phyloP scores from a whole-genome alignment of 1,139 yeast species.

The Yamadazyma friedrichii region DNA sequence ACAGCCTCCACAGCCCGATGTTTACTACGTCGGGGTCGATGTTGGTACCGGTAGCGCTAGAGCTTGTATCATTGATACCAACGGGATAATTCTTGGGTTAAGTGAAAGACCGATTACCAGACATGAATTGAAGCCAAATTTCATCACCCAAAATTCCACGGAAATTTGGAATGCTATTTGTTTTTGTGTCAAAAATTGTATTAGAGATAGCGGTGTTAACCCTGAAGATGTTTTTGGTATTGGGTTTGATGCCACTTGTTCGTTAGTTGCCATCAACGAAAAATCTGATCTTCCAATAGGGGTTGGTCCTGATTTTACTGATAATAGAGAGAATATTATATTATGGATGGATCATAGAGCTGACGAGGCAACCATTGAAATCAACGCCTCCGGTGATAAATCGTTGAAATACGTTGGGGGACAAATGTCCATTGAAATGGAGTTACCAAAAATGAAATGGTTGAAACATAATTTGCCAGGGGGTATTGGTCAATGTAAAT shows the following conservation, averaged over 20 bases:
- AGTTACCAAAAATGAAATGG: conserved; percentile 96
- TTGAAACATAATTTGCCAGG: conserved; percentile 79
- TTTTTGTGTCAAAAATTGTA: conserved; percentile 71
- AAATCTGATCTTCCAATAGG: conserved; percentile 68
- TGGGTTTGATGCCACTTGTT: conserved; percentile 97
- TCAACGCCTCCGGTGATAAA: conserved; percentile 77
- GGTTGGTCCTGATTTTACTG: conserved; percentile 87
- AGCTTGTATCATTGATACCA: conserved; percentile 83
- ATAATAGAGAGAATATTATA: conserved; percentile 75
- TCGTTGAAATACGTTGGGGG: conserved; percentile 94
- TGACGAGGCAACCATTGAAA: conserved; percentile 73
- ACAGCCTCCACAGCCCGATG: conserved; percentile 45
- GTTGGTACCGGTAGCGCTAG: conserved; percentile 98
- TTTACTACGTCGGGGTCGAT: conserved; percentile 87
- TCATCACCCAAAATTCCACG: conserved; percentile 81
- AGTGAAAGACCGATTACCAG: conserved; percentile 78
- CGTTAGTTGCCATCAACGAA: conserved; percentile 77
- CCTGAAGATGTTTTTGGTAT: conserved; percentile 72
- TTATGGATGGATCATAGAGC: conserved; percentile 99
- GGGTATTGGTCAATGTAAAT: conserved; percentile 67
- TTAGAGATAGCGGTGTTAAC: conserved; percentile 72
- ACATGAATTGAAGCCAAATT: conserved; percentile 68
- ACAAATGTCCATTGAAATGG: conserved; percentile 97
- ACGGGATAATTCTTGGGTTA: conserved; percentile 79
- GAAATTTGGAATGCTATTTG: conserved; percentile 93